A percentile compares a stretch with the other conserved stretches of the same genome.
These are phyloP conservation scores for Linum lewisii DNA, from an alignment of 345 rosid genomes.

Conservation along the genomic window DNA sequence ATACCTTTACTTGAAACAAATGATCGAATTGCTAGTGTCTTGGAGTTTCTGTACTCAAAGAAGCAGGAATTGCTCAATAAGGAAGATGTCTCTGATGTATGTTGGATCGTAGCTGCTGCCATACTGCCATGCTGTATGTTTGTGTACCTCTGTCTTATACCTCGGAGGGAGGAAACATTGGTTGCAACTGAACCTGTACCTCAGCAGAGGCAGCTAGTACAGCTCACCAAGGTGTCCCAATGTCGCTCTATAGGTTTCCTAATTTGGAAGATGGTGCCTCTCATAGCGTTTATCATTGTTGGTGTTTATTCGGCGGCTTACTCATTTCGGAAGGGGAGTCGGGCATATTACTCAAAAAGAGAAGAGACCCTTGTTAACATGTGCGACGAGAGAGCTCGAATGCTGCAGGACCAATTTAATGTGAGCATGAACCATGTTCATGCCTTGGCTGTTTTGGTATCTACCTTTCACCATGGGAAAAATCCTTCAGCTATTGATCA, in stretches of 20 bases:
- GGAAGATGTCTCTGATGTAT: conserved; percentile 14
- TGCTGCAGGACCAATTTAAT: conserved; percentile 98
- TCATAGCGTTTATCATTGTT: conserved; percentile 33
- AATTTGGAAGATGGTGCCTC: conserved; percentile 63
- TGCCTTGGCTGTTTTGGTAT: conserved; percentile 90
- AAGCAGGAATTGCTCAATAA: conserved; percentile 27
- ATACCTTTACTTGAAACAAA: conserved; percentile 22
- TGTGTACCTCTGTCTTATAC: conserved; percentile 5
- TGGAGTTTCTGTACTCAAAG: conserved; percentile 28
- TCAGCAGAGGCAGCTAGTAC: conserved; percentile 19
- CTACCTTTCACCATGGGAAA: conserved; percentile 95
- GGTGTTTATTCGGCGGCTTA: conserved; percentile 58
- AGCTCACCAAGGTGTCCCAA: conserved; percentile 32
- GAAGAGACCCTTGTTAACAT: conserved; percentile 66
- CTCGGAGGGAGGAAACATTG: conserved; percentile 15
- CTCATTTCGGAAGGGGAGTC: conserved; percentile 42
- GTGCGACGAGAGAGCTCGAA: conserved; percentile 94
- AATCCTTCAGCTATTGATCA: conserved; percentile 88
- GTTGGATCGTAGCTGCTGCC: conserved; percentile 41
- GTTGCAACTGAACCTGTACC: conserved; percentile 25
- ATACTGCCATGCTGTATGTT: conserved; percentile 23
- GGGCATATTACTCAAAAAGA: conserved; percentile 30
- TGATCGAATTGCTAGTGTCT: conserved; percentile 29
- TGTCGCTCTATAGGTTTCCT: no score
- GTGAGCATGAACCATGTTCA: conserved; percentile 97